These are phyloP conservation scores for Phylloporus arenicola DNA, from an alignment of 768 basidiomycete species.

Conservation along the genomic window DNA sequence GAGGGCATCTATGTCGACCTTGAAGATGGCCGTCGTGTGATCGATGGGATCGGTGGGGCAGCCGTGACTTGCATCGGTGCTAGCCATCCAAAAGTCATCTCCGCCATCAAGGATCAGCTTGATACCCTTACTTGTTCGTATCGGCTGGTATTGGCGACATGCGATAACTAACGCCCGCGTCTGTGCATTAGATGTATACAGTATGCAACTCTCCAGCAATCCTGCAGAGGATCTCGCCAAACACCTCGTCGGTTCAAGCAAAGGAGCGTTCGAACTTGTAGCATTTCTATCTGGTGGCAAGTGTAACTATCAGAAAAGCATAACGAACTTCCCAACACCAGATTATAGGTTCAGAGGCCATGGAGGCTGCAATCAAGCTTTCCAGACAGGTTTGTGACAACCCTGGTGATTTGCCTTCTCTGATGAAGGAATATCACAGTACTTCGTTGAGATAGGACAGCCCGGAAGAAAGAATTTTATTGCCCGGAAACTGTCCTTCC, in stretches of 20 bases:
- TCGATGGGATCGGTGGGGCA: conserved; percentile 83
- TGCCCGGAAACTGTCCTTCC: conserved; percentile 71
- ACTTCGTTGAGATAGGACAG: conserved; percentile 66
- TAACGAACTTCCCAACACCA: not conserved
- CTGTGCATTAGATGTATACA: conserved; percentile 64
- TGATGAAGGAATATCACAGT: conserved; percentile 37
- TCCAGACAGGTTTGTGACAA: conserved; percentile 56
- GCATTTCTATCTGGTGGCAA: conserved; percentile 75
- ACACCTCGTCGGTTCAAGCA: conserved; percentile 54
- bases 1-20: conserved; percentile 70
- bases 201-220: conserved; percentile 75
- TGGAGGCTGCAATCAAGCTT: conserved; percentile 83
- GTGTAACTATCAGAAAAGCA: conserved; percentile 5
- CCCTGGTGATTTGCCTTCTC: not conserved
- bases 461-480: conserved; percentile 73
- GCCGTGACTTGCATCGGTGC: conserved; percentile 79
- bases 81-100: conserved; percentile 62
- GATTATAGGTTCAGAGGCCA: conserved; percentile 73
- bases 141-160: not conserved
- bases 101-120: conserved; percentile 74
- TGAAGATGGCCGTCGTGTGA: conserved; percentile 59
- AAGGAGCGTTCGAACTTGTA: conserved; percentile 67
- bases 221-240: conserved; percentile 79
- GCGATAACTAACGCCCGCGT: not conserved
- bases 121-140: conserved; percentile 71